Evolutionary conservation across 176 grass and related monocot genomes (phyloP).

Genomic region (Eremochloa ophiuroides): DNA sequence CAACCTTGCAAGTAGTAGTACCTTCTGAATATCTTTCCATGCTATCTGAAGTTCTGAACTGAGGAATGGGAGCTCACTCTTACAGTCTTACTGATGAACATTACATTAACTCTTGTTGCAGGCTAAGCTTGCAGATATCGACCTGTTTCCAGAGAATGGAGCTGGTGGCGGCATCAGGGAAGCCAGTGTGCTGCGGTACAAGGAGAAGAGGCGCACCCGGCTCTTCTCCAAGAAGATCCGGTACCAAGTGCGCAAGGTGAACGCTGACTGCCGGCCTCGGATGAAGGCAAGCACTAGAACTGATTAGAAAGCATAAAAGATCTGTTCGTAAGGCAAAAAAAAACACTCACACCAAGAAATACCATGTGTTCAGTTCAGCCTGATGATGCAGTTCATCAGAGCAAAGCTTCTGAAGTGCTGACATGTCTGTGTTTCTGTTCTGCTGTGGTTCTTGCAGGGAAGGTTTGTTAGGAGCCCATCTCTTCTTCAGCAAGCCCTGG

Average conservation of each 20-base stretch:
- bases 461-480: constrained; percentile 97
- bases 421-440: background rate
- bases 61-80: background rate
- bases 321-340: constrained; percentile 44
- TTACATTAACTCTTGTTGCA: constrained; percentile 19
- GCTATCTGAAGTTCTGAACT: background rate
- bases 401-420: background rate
- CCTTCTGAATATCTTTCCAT: background rate
- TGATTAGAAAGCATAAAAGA: constrained; percentile 43
- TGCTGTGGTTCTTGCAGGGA: constrained; percentile 52
- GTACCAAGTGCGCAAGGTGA: constrained; percentile 94
- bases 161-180: constrained; percentile 62
- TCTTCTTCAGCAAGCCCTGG: constrained; percentile 76
- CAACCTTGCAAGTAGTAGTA: background rate
- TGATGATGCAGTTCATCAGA: background rate
- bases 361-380: background rate
- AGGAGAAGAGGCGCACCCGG: constrained; percentile 87
- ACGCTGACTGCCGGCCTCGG: constrained; percentile 88
- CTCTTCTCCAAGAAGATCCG: constrained; percentile 97
- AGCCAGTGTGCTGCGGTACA: constrained; percentile 95
- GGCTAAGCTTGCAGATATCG: constrained; percentile 79
- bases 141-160: constrained; percentile 64
- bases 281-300: constrained; percentile 99
- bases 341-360: background rate
- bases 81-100: constrained; percentile 3